Percentiles rank a stretch among this genome's conserved stretches.
Conservation (phyloP, 345 rosid genomes). For the Pistacia vera region DNA sequence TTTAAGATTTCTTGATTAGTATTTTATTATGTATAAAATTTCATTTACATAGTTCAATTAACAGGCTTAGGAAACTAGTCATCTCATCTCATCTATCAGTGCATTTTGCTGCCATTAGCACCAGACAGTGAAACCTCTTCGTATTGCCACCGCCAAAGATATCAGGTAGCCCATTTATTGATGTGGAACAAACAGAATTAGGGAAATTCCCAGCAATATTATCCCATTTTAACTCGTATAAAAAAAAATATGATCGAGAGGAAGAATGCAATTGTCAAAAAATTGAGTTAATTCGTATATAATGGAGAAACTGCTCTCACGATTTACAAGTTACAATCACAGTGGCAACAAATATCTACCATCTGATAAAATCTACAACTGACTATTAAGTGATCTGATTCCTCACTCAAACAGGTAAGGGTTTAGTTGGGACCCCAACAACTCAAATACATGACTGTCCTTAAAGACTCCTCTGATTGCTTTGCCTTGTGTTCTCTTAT, state of each 20-base stretch:
- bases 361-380: neutral
- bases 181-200: too few relatives aligned
- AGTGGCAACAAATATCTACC: neutral
- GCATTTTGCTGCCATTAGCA: neutral
- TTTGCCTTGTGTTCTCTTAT: conserved; percentile 13
- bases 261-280: too few relatives aligned
- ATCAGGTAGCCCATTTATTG: too few relatives aligned
- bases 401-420: neutral
- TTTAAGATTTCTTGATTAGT: too few relatives aligned
- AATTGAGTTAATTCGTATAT: too few relatives aligned
- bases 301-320: neutral
- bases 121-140: too few relatives aligned
- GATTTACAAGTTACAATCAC: neutral
- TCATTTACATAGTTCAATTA: neutral
- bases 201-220: too few relatives aligned
- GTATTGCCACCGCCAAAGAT: too few relatives aligned
- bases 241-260: too few relatives aligned
- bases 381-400: too few relatives aligned
- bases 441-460: conserved; percentile 60
- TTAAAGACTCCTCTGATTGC: conserved; percentile 47
- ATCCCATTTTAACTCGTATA: too few relatives aligned
- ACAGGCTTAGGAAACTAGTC: neutral
- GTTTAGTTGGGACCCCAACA: conserved; percentile 33
- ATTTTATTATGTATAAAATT: too few relatives aligned
- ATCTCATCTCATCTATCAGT: neutral